Evolutionary conservation across 805 yeast species (phyloP).

Genomic region (Saccharomycopsis fodiens): DNA sequence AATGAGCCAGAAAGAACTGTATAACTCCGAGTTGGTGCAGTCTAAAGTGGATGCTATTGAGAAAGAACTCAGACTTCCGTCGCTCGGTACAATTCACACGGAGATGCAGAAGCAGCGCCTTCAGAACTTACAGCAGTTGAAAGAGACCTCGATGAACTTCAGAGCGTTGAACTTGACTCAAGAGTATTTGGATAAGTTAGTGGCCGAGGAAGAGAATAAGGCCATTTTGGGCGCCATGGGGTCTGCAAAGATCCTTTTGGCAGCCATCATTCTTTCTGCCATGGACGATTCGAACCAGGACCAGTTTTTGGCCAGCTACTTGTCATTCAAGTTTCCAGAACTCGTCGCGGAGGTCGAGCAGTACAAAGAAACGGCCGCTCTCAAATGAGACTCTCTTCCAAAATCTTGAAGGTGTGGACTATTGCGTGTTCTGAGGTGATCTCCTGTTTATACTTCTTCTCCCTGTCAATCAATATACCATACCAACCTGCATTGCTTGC

Average conservation of each 20-base stretch:
- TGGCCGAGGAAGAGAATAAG: background rate
- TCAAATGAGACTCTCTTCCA: background rate
- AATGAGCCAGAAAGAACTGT: background rate
- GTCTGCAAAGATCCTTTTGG: slow-evolving; percentile 33
- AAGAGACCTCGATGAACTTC: slow-evolving; percentile 12
- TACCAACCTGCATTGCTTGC: slow-evolving; percentile 53
- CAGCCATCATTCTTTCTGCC: slow-evolving; percentile 32
- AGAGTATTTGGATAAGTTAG: slow-evolving; percentile 3
- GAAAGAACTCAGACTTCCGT: slow-evolving; percentile 14
- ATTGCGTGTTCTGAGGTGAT: background rate
- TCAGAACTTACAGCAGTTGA: slow-evolving; percentile 8
- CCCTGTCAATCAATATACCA: slow-evolving; percentile 47
- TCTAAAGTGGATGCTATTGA: slow-evolving; percentile 10
- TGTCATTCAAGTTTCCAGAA: slow-evolving; percentile 29
- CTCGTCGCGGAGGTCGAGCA: slow-evolving; percentile 22
- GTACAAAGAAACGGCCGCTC: background rate
- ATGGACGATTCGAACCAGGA: slow-evolving; percentile 33
- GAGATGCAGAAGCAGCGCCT: slow-evolving; percentile 3
- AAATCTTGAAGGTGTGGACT: background rate
- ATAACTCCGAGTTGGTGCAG: slow-evolving; percentile 3
- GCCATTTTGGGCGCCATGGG: slow-evolving; percentile 19
- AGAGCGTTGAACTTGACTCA: slow-evolving; percentile 6
- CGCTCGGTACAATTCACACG: slow-evolving; percentile 3
- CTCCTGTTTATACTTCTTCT: slow-evolving; percentile 24
- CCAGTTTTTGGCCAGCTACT: slow-evolving; percentile 31